Evolutionary conservation across 2,329 filamentous ascomycete species (phyloP), one percentile per base, ranked within the genome.

Genomic region (Stenocarpella maydis): DNA sequence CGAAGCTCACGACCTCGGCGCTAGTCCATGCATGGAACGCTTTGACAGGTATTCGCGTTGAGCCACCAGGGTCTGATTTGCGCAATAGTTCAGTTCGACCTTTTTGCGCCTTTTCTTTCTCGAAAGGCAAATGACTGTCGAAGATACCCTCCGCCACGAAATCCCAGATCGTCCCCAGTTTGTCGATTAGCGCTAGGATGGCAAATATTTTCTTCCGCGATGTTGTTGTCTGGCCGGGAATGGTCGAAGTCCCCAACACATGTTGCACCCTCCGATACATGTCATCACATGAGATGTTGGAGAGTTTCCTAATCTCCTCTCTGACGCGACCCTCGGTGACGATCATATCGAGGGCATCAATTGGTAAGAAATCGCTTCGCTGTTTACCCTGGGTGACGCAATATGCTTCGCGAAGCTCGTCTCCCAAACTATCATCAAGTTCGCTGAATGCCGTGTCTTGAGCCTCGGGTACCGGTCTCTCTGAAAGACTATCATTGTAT

Each of bases 201-300:
- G 43, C 60, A 17, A 64, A 45, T n/a, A 64, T 64, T 28, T 64
- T 64, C 41, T 49, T 41, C 10, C 43, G 41, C 0, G 37, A 45
- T n/a, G 60, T 64, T 31, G 14, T 21, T n/a, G n/a, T n/a, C 10
- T 50, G 31, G 28, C 60, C 60, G 34, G 28, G 9, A 5, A 7
- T 37, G 9, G 19, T 50, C 12, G 41, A 49, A 17, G 26, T 19
- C 4, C 7, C 60, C 21, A 64, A 2, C 7, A 64, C 6, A 0
- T 45, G 26, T 12, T 50, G 14, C 28, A 50, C 47, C 5, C 21
- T 0, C 7, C 2, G 15, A 15, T 28, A 43, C 8, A 10, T 17
- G 1, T 52, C 41, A 7, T 1, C 26, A 14, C 0, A 0, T 8
- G 24, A 31, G 5, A 0, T 3, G 15, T 15, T 14, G n/a, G 58